Base-by-base conservation (phyloP, 768 basidiomycete species). In the Leucogyrophana mollusca region DNA sequence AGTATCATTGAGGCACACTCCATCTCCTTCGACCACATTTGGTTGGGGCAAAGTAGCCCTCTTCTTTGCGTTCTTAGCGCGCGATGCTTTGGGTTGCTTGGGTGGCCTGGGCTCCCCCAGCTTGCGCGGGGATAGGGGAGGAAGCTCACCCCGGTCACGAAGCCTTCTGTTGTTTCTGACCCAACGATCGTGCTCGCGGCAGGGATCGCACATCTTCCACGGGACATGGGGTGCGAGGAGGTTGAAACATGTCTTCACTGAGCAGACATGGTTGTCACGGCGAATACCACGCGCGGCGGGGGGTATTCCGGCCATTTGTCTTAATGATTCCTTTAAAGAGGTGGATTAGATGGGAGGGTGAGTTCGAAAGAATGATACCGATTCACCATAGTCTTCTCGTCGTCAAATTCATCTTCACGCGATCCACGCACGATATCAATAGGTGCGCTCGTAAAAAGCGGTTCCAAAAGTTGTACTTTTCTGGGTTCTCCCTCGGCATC, bases 141-240 rank as follows among this genome's bases (percentile, higher is more conserved):
- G 43, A 9, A 44, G 40, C 34, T 47, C 24, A 20, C 46, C 46
- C 14, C 20, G n/a, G 13, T 62, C 64, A 18, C 64, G 61, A 18
- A 62, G 53, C 11, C 57, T 56, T 43, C 62, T 60, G 30, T 60
- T 56, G 37, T 55, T 65, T 43, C 58, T 65, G 18, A 59, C 56
- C 39, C 54, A 46, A 17, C 69, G 64, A 46, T 69, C 68, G 40
- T 53, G 57, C 45, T 58, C 64, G n/a, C 74, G 64, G 53, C 77
- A 78, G 21, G 57, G 51, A 4, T 77, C 75, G 50, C 78, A 79
- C 53, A 67, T 73, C 50, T 74, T 71, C 77, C 76, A 79, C 0
- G 76, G 71, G 10, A 64, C 60, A 22, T 59, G 62, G 9, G 71
- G 70, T 11, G 64, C 51, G 11, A 79, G 61, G 14, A 78, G 60